These are phyloP conservation scores for Diplosphaera chodatii DNA, from an alignment of 139 green algal genomes.

Conservation along the genomic window DNA sequence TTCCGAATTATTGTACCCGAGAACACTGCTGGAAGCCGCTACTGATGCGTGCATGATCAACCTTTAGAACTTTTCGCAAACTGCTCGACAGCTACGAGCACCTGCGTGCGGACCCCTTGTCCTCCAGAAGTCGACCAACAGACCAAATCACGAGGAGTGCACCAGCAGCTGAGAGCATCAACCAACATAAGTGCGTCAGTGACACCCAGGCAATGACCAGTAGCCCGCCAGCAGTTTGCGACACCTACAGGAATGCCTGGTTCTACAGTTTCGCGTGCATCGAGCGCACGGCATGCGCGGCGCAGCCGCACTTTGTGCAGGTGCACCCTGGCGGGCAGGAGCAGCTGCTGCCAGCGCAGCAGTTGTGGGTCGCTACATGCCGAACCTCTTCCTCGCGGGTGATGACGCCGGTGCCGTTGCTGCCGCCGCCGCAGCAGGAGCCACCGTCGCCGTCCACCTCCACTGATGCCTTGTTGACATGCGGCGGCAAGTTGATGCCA, in stretches of 20 bases:
- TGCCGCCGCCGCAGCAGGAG: not conserved
- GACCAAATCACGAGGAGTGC: no score
- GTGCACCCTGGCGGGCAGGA: not conserved
- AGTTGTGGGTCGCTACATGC: not conserved
- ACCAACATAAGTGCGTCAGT: no score
- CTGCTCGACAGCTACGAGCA: no score
- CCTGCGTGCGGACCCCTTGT: no score
- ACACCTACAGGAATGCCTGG: not conserved
- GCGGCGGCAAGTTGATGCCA: constrained; percentile 59
- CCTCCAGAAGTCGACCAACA: no score
- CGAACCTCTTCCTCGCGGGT: not conserved
- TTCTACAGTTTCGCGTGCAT: not conserved
- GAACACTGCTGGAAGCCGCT: no score
- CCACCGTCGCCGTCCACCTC: not conserved
- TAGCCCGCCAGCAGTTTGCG: no score
- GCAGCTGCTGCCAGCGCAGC: not conserved
- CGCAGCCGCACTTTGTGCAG: not conserved
- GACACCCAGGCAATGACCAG: no score
- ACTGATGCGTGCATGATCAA: no score
- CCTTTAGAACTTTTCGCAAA: no score
- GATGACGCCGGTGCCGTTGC: not conserved
- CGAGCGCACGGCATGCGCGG: not conserved
- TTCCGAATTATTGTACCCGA: no score
- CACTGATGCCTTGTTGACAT: constrained; percentile 36
- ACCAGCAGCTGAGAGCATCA: no score